Base-by-base conservation (phyloP, 768 basidiomycete species). In the Tylopilus cervinicoccineus region DNA sequence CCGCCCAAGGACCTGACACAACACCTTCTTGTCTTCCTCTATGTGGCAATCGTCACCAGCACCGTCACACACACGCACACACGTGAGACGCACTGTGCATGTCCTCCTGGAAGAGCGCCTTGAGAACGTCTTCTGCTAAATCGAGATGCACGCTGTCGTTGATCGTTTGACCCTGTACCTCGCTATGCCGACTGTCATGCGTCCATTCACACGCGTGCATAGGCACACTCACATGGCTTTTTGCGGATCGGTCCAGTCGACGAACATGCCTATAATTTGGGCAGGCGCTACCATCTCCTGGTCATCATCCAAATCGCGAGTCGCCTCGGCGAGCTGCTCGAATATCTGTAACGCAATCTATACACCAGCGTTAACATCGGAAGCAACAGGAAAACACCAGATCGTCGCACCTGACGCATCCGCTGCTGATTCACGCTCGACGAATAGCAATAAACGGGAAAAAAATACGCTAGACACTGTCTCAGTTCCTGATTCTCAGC, bases 191-290 rank as follows among this genome's bases (percentile, higher is more conserved):
- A 34, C 33, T 6, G n/a, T 17, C n/a, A 19, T 17, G 17, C 8
- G 33, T 34, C 17, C n/a, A 17, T 10, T 6, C 9, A 27, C 26
- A 27, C 26, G 26, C 26, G 26, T 9, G 9, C 26, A 27, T n/a
- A n/a, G n/a, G n/a, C 26, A 27, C 17, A 46, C 73, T 72, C 59
- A 78, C 60, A 80, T 76, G 29, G 78, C 76, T 59, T 88, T 91
- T 59, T 80, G 74, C 0, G 90, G 87, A 61, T 94, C 86, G 4
- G 87, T 89, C 92, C 93, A 95, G 55, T 93, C 91, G 3, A 86
- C 75, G 59, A 94, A 76, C 68, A 93, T 77, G n/a, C 83, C 70
- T 0, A 81, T 84, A 49, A 91, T 82, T 58, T 91, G 87, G 17
- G 79, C 69, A 0, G 86, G 80, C 0, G 78, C 69, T 11, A 91